Percentiles rank a stretch among this genome's conserved stretches.
Evolutionary conservation across 2,329 filamentous ascomycete genomes (phyloP).

Genomic region (Neofusicoccum ribis): DNA sequence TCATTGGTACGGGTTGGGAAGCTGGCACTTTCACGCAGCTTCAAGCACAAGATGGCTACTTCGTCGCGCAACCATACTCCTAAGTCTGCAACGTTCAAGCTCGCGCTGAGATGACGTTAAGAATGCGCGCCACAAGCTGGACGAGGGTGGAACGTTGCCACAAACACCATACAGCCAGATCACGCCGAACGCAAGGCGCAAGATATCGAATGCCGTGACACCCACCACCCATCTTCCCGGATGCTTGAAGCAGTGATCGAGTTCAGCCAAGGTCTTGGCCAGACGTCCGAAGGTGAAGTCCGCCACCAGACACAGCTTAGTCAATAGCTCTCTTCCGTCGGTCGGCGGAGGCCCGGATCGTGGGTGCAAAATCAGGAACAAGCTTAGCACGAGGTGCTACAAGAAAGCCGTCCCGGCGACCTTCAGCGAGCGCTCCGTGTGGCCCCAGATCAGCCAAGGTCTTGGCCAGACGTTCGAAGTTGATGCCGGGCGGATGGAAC

Average conservation of each 20-base stretch:
- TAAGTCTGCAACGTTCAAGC: no score
- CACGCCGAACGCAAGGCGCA: background rate
- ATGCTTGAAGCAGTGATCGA: background rate
- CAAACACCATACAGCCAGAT: background rate
- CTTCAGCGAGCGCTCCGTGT: background rate
- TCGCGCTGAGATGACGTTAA: no score
- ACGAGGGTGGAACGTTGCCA: background rate
- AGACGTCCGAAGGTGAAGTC: slow-evolving; percentile 7
- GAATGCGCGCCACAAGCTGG: no score
- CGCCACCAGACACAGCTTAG: background rate
- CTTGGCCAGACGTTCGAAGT: slow-evolving; percentile 14
- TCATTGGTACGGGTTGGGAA: no score
- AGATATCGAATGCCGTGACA: slow-evolving; percentile 4
- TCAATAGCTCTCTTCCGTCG: background rate
- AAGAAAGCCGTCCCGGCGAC: background rate
- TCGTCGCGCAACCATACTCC: no score
- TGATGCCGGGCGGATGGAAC: background rate
- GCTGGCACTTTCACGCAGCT: no score
- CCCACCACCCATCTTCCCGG: background rate
- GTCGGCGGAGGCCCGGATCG: background rate
- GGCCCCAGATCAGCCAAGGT: slow-evolving; percentile 11
- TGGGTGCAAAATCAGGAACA: no score
- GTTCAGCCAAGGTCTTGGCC: slow-evolving; percentile 14
- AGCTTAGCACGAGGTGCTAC: slow-evolving; percentile 2
- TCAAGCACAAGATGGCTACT: no score